phyloP scores from a whole-genome alignment of 331 rosid genomes.

The Quercus phellos region DNA sequence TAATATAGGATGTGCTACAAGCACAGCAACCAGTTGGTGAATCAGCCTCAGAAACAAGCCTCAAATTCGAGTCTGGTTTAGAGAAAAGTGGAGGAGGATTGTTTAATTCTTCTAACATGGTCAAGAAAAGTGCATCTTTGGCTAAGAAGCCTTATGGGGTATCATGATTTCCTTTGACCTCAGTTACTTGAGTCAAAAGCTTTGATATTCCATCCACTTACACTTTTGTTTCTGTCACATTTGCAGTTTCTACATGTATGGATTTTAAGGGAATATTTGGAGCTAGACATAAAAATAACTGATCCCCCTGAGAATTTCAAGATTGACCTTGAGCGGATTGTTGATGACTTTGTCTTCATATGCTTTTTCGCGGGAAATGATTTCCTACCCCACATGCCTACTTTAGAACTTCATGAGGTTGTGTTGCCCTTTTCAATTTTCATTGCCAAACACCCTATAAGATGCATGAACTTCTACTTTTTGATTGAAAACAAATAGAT shows the following conservation, averaged over 20 bases:
- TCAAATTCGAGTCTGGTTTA: background rate
- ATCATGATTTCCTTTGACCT: background rate
- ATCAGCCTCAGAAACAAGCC: background rate
- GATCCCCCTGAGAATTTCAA: constrained; percentile 28
- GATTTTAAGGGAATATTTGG: constrained; percentile 56
- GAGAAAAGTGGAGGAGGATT: background rate
- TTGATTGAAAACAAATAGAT: background rate
- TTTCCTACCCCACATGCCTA: constrained; percentile 59
- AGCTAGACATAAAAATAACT: constrained; percentile 39
- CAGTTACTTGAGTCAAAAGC: background rate
- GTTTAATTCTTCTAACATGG: background rate
- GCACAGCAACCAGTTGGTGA: background rate
- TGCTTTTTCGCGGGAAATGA: constrained; percentile 57
- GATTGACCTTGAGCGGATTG: constrained; percentile 37
- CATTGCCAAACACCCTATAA: background rate
- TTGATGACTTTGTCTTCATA: constrained; percentile 59
- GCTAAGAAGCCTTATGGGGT: constrained; percentile 37
- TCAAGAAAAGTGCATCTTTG: background rate
- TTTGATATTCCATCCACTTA: background rate
- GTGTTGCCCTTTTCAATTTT: background rate
- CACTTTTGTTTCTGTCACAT: background rate
- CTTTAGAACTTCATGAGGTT: constrained; percentile 51
- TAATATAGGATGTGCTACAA: constrained; percentile 11
- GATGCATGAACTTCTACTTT: background rate
- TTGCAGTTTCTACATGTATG: constrained; percentile 54